Base-by-base conservation (phyloP, 768 basidiomycete genomes). In the Rhizopogon roseolus region DNA sequence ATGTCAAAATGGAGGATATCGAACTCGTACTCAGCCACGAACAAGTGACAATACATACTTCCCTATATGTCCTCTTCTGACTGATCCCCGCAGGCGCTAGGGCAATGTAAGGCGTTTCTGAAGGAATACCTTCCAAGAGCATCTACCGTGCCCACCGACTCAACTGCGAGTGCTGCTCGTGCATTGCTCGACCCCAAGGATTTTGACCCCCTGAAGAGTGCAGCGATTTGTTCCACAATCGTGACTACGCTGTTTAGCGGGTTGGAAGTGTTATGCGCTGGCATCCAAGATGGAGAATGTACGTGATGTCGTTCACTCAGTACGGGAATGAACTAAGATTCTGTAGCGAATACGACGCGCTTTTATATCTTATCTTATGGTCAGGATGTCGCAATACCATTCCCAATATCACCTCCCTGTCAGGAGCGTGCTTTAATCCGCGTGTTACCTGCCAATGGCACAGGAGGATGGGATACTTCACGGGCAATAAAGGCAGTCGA, bases 61-160 rank as follows among this genome's bases (percentile, higher is more conserved):
- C 39, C 27, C 45, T 48, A 27, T 36, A 41, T 50, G 4, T 38
- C 37, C 37, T 45, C 32, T n/a, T 53, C 46, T 58, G 38, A 48
- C 49, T 52, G 10, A 39, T 25, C 34, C 22, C 7, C 34, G 11
- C 56, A 91, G 89, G 89, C 89, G 13, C 67, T 92, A 25, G 90
- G 90, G 14, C 90, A 93, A 68, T 93, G 90, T 66, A 74, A 73
- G n/a, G 70, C 63, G 16, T 92, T 87, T 68, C 66, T 92, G 17
- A 60, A 69, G 11, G 61, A 68, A 49, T 64, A 80, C 41, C 66
- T 92, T 19, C 84, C 89, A 1, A 58, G 60, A 19, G 85, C 79
- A 4, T 64, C 71, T 1, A 65, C 77, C 28, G 73, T 84, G 49
- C 82, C 78, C 60, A 82, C 77, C n/a, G 62, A 81, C 6, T 93